Percentiles rank a stretch among this genome's conserved stretches.
Evolutionary conservation across 2,329 filamentous ascomycete genomes (phyloP).

Genomic region (Fusarium tupiense): DNA sequence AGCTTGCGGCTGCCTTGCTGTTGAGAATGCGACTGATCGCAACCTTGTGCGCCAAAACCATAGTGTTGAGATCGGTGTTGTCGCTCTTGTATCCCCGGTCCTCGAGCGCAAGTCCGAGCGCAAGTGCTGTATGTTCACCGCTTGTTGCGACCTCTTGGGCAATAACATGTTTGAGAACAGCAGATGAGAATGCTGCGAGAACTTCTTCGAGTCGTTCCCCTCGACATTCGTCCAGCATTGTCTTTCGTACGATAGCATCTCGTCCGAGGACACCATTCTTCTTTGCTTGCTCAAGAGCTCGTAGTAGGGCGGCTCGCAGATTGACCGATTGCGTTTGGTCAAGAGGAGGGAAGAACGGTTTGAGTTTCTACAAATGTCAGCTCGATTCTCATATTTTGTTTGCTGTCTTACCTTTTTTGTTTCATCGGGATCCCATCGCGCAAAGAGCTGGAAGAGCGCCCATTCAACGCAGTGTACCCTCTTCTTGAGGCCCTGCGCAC

Average conservation of each 20-base stretch:
- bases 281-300: constrained; percentile 85
- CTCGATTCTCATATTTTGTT: not conserved
- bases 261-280: constrained; percentile 85
- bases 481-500: constrained; percentile 79
- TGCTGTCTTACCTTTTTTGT: constrained; percentile 70
- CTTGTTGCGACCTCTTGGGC: constrained; percentile 53
- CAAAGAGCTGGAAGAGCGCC: constrained; percentile 88
- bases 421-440: constrained; percentile 81
- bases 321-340: constrained; percentile 93
- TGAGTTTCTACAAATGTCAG: constrained; percentile 73
- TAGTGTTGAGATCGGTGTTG: constrained; percentile 66
- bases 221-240: constrained; percentile 96
- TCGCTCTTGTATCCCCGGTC: constrained; percentile 66
- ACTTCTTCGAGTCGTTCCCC: constrained; percentile 91
- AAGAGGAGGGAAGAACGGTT: constrained; percentile 88
- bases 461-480: constrained; percentile 87
- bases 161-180: constrained; percentile 78
- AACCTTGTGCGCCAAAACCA: constrained; percentile 78
- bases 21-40: constrained; percentile 69
- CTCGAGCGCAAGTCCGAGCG: constrained; percentile 67
- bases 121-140: constrained; percentile 57
- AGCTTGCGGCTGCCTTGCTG: constrained; percentile 67
- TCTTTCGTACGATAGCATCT: constrained; percentile 85
- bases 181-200: constrained; percentile 83
- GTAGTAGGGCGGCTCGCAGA: constrained; percentile 83